Conservation (phyloP, 2,329 filamentous ascomycete genomes). For the Fusarium armeniacum region DNA sequence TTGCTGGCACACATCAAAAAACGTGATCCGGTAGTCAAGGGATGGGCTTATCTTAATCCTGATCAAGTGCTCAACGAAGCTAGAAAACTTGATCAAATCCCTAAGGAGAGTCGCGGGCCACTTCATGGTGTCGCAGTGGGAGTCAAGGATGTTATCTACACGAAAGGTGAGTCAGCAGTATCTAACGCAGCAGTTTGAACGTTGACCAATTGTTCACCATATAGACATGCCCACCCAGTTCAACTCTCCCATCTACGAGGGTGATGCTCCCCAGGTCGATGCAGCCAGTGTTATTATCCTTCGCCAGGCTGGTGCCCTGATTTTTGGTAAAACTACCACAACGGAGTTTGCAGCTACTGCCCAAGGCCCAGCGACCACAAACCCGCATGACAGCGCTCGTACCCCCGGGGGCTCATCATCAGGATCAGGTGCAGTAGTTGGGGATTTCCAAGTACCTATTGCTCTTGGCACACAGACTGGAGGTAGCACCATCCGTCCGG, state of each 20-base stretch:
- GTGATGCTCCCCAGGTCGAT: constrained; percentile 61
- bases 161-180: constrained; percentile 3
- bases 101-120: neutral
- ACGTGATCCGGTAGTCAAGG: constrained; percentile 8
- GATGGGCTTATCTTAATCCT: constrained; percentile 16
- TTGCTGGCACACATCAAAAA: constrained; percentile 24
- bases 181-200: rapidly evolving
- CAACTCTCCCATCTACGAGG: constrained; percentile 67
- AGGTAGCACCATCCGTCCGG: constrained; percentile 72
- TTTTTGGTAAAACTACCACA: constrained; percentile 55
- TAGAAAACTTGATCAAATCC: constrained; percentile 11
- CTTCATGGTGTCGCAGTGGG: constrained; percentile 32
- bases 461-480: constrained; percentile 73
- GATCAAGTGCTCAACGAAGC: constrained; percentile 15
- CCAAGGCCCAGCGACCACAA: constrained; percentile 64
- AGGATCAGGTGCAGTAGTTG: constrained; percentile 74
- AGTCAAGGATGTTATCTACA: constrained; percentile 35
- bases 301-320: constrained; percentile 66
- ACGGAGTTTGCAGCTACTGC: constrained; percentile 71
- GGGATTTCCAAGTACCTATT: constrained; percentile 70
- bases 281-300: constrained; percentile 67
- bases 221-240: constrained; percentile 68
- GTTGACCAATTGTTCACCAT: rapidly evolving
- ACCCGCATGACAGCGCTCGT: constrained; percentile 72
- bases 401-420: constrained; percentile 76